Percentiles rank a stretch among this genome's conserved stretches.
phyloP scores from a whole-genome alignment of 371 early-diverging fungal species.

The Mucor lusitanicus region DNA sequence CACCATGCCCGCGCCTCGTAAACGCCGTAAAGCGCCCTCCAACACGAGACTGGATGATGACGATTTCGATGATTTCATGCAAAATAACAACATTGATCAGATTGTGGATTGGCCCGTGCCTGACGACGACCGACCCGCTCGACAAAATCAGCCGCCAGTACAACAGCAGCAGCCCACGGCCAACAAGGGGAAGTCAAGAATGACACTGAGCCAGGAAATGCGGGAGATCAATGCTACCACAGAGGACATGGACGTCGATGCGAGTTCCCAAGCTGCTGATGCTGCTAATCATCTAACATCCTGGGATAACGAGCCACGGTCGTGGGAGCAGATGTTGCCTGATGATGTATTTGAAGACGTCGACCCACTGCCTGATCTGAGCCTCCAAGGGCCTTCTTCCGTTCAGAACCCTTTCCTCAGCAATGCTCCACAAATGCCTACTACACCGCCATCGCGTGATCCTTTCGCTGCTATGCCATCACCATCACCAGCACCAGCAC shows the following conservation, averaged over 20 bases:
- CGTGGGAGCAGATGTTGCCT: conserved; percentile 12
- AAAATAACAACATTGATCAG: background rate
- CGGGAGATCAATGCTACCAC: background rate
- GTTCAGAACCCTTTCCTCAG: no score
- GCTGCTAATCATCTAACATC: background rate
- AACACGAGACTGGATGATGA: background rate
- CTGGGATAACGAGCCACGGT: background rate
- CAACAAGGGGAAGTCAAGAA: conserved; percentile 2
- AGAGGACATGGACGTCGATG: background rate
- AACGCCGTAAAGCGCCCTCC: background rate
- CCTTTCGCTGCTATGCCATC: background rate
- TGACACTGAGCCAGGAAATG: background rate
- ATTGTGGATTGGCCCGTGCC: background rate
- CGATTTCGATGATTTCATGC: conserved; percentile 10
- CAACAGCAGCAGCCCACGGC: background rate
- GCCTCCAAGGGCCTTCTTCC: background rate
- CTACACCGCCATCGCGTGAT: background rate
- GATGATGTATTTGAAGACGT: background rate
- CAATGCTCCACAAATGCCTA: background rate
- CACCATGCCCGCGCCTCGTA: background rate
- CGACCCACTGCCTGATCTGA: background rate
- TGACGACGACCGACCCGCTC: background rate
- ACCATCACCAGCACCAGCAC: background rate
- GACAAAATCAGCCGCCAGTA: background rate
- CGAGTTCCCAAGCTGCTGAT: background rate